Percentiles rank a stretch among this genome's conserved stretches.
Conservation (phyloP, 2,329 filamentous ascomycete species). For the Aspergillus ustus region DNA sequence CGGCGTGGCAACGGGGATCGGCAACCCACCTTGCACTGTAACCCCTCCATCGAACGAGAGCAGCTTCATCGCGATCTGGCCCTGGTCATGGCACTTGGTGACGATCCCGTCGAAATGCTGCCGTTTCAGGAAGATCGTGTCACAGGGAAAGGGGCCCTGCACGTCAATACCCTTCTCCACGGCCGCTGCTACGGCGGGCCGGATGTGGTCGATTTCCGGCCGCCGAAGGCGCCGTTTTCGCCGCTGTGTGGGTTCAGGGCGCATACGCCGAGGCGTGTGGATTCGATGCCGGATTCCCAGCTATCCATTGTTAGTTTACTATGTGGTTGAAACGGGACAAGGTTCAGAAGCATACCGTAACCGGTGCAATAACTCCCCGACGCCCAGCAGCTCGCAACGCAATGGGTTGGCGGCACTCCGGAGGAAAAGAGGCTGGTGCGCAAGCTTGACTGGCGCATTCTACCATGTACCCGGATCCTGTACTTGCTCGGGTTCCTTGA, state of each 20-base stretch:
- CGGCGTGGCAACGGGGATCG: constrained; percentile 37
- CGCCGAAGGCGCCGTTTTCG: constrained; percentile 39
- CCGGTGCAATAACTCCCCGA: neutral
- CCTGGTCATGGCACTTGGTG: constrained; percentile 45
- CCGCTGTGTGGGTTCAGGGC: constrained; percentile 42
- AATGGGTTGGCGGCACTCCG: neutral
- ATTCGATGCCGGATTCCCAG: constrained; percentile 37
- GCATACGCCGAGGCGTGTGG: constrained; percentile 38
- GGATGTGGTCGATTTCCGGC: constrained; percentile 39
- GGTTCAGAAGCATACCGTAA: constrained; percentile 3
- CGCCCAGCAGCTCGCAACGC: neutral
- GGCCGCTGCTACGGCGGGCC: constrained; percentile 34
- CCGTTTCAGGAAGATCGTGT: constrained; percentile 42
- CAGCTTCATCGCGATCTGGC: constrained; percentile 43
- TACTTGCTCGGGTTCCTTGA: constrained; percentile 5
- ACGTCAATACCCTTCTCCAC: constrained; percentile 33
- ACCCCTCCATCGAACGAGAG: constrained; percentile 42
- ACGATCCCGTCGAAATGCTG: constrained; percentile 40
- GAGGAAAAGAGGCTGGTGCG: constrained; percentile 7
- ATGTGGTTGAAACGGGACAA: neutral
- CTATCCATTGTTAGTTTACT: neutral
- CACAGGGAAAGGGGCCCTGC: constrained; percentile 38
- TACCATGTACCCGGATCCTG: constrained; percentile 8
- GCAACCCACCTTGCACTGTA: constrained; percentile 40
- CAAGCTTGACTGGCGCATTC: constrained; percentile 14